A percentile compares a stretch with the other conserved stretches of the same genome.
phyloP scores from a whole-genome alignment of 1,139 yeast species.

The Scheffersomyces titani region DNA sequence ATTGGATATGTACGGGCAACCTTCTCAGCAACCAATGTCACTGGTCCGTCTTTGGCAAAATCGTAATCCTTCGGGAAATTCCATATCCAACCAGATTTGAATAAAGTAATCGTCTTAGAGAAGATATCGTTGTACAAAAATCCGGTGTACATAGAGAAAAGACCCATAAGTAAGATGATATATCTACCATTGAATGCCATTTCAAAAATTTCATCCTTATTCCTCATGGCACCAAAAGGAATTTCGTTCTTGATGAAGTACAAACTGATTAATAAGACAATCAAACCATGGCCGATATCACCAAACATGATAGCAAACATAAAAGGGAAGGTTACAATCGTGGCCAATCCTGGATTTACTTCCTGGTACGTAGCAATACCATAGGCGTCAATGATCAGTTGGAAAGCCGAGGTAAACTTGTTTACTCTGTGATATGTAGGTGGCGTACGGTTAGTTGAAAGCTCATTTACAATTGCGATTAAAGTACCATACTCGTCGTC shows the following conservation, averaged over 20 bases:
- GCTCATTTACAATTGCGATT: constrained; percentile 44
- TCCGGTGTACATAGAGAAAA: constrained; percentile 79
- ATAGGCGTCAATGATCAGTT: constrained; percentile 76
- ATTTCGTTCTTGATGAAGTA: constrained; percentile 63
- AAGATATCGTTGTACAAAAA: constrained; percentile 74
- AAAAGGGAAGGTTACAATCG: constrained; percentile 78
- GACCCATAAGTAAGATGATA: constrained; percentile 71
- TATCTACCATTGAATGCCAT: constrained; percentile 82
- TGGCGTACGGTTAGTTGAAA: constrained; percentile 61
- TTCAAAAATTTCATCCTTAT: constrained; percentile 73
- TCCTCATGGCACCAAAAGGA: constrained; percentile 55
- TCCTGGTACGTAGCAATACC: constrained; percentile 78
- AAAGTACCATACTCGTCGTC: constrained; percentile 30
- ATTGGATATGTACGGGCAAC: constrained; percentile 58
- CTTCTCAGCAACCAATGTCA: constrained; percentile 50
- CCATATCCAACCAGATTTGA: constrained; percentile 78
- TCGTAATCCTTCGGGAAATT: constrained; percentile 52
- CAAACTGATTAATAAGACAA: constrained; percentile 60
- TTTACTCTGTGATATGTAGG: constrained; percentile 80
- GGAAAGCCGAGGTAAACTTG: constrained; percentile 76
- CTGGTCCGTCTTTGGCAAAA: constrained; percentile 50
- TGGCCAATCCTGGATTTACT: constrained; percentile 79
- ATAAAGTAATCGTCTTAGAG: constrained; percentile 74
- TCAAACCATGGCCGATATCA: constrained; percentile 79
- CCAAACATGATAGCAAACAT: constrained; percentile 91